Percentiles rank a stretch among this genome's conserved stretches.
Evolutionary conservation across 2,329 filamentous ascomycete species (phyloP).

Genomic region (Penicillium sp.): DNA sequence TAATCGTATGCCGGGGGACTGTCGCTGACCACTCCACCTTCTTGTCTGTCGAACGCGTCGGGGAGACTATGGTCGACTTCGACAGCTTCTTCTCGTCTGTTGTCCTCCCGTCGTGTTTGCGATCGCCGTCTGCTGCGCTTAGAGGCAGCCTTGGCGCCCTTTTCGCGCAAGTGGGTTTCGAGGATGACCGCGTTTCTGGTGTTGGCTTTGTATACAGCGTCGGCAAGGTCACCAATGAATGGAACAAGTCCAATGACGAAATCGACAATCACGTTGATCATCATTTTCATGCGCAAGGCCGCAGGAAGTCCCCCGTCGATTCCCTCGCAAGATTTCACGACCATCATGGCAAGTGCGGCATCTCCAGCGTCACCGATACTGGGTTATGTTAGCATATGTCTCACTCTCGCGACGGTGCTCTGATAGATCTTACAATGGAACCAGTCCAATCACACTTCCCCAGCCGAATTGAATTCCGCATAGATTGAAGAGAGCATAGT

Average conservation of each 20-base stretch:
- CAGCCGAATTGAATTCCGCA: slow-evolving; percentile 85
- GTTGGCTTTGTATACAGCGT: slow-evolving; percentile 52
- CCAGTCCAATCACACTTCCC: slow-evolving; percentile 79
- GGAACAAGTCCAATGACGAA: slow-evolving; percentile 54
- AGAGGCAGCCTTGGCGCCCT: slow-evolving; percentile 36
- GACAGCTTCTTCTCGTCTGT: slow-evolving; percentile 20
- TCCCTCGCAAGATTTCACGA: slow-evolving; percentile 70
- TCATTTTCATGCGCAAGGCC: slow-evolving; percentile 67
- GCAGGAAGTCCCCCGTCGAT: slow-evolving; percentile 72
- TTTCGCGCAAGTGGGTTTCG: slow-evolving; percentile 46
- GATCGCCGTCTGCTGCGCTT: slow-evolving; percentile 18
- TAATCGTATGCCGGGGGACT: slow-evolving; percentile 25
- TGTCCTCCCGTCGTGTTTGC: not conserved
- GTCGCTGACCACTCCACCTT: slow-evolving; percentile 28
- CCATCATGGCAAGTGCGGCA: slow-evolving; percentile 70
- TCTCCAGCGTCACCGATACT: slow-evolving; percentile 77
- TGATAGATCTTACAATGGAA: slow-evolving; percentile 71
- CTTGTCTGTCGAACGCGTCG: slow-evolving; percentile 40
- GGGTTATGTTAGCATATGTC: slow-evolving; percentile 6
- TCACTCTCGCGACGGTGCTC: not conserved
- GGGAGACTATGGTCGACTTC: slow-evolving; percentile 40
- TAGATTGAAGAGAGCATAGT: slow-evolving; percentile 80
- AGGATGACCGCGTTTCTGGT: slow-evolving; percentile 49
- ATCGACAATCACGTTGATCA: slow-evolving; percentile 68
- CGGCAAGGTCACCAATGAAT: slow-evolving; percentile 51